phyloP scores from a whole-genome alignment of 768 basidiomycete species.

The Coprinopsis marcescibilis region DNA sequence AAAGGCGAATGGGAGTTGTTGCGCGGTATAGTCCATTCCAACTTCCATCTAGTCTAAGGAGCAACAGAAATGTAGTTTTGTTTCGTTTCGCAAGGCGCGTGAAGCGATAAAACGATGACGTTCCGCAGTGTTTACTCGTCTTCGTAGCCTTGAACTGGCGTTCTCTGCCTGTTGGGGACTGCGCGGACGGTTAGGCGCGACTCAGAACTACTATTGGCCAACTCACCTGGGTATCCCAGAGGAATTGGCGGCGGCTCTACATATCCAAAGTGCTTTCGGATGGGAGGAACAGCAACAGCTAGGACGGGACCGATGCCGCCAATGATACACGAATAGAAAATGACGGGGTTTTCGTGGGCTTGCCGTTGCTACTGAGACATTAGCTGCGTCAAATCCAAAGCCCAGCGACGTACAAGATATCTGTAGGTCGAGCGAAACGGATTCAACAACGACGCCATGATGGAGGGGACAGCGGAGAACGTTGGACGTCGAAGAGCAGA shows the following conservation, averaged over 20 bases:
- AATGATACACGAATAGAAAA: conserved; percentile 80
- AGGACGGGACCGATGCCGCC: conserved; percentile 73
- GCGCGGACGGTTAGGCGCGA: conserved; percentile 3
- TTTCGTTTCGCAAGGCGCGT: neutral
- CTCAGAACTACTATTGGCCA: neutral
- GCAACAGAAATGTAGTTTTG: neutral
- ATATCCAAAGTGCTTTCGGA: conserved; percentile 71
- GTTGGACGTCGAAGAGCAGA: conserved; percentile 2
- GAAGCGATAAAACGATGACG: neutral
- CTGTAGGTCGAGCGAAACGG: conserved; percentile 51
- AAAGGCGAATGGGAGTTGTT: no score
- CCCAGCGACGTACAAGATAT: conserved; percentile 29
- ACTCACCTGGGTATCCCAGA: conserved; percentile 74
- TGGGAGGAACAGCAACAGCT: conserved; percentile 70
- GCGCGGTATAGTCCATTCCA: no score
- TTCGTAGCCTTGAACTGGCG: conserved; percentile 69
- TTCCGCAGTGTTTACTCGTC: conserved; percentile 34
- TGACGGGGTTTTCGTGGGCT: conserved; percentile 86
- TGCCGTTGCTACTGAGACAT: conserved; percentile 64
- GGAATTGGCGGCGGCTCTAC: conserved; percentile 64
- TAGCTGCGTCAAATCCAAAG: neutral
- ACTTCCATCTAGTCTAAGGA: neutral
- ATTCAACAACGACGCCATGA: conserved; percentile 39
- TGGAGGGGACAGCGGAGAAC: conserved; percentile 5
- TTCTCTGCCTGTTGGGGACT: conserved; percentile 72